phyloP scores from a whole-genome alignment of 768 basidiomycete species.

The Epithele typhae region DNA sequence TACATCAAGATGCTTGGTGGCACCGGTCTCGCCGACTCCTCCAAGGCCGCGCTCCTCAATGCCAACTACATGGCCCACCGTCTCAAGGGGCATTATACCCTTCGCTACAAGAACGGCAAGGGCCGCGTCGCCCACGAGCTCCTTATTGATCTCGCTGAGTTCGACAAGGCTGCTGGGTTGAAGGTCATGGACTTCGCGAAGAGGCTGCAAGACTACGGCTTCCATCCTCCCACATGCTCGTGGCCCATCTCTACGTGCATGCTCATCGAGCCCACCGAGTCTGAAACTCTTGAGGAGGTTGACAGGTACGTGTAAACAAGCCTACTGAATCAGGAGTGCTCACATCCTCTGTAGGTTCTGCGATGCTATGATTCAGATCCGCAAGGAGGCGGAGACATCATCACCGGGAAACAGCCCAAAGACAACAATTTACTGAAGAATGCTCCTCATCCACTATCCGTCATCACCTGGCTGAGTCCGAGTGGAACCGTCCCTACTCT shows the following conservation, averaged over 20 bases:
- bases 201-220: slow-evolving; percentile 89
- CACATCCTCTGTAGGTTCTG: slow-evolving; percentile 64
- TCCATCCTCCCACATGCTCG: slow-evolving; percentile 96
- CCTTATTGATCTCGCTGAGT: slow-evolving; percentile 92
- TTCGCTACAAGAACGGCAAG: slow-evolving; percentile 88
- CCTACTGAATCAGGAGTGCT: neutral
- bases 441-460: slow-evolving; percentile 85
- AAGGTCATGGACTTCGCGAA: slow-evolving; percentile 98
- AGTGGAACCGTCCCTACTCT: slow-evolving; percentile 92
- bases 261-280: slow-evolving; percentile 98
- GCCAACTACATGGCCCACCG: slow-evolving; percentile 97
- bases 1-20: slow-evolving; percentile 99
- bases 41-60: slow-evolving; percentile 84
- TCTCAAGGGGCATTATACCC: slow-evolving; percentile 76
- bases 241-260: slow-evolving; percentile 98
- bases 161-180: slow-evolving; percentile 82
- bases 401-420: slow-evolving; percentile 80
- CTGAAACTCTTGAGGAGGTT: slow-evolving; percentile 89
- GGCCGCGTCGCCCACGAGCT: slow-evolving; percentile 94
- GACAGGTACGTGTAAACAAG: slow-evolving; percentile 53
- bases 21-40: slow-evolving; percentile 77
- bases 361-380: slow-evolving; percentile 97
- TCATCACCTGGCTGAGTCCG: slow-evolving; percentile 66
- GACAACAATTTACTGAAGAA: slow-evolving; percentile 93
- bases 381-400: slow-evolving; percentile 83